phyloP scores from a whole-genome alignment of 345 rosid genomes.

The Brassica cretica region DNA sequence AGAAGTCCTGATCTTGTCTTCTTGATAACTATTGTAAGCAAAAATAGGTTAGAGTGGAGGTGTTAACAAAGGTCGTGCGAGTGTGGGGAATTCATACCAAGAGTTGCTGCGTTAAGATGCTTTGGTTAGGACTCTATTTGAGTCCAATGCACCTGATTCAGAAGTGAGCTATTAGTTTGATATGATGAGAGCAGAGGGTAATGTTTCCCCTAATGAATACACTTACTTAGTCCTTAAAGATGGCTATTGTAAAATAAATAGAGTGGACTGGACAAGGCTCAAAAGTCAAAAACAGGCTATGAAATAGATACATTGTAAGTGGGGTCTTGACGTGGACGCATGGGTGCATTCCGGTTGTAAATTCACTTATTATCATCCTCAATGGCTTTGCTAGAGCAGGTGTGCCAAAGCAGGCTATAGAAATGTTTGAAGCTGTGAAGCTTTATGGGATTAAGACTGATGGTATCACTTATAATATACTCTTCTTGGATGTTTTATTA shows the following conservation, averaged over 20 bases:
- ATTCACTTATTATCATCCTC: constrained; percentile 61
- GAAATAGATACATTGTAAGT: too few species aligned
- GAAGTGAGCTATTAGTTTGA: constrained; percentile 72
- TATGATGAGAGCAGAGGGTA: constrained; percentile 65
- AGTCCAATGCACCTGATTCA: constrained; percentile 62
- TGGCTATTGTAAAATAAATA: too few species aligned
- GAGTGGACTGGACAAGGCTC: too few species aligned
- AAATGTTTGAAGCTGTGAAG: constrained; percentile 64
- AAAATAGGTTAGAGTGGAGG: constrained; percentile 56
- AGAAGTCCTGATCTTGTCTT: constrained; percentile 68
- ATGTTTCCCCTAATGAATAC: constrained; percentile 71
- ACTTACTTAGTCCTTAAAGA: constrained; percentile 74
- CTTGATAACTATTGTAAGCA: constrained; percentile 52
- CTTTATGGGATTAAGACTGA: constrained; percentile 40
- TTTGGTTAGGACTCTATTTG: constrained; percentile 64
- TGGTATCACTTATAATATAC: neutral
- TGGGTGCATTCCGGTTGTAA: constrained; percentile 68
- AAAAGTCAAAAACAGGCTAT: too few species aligned
- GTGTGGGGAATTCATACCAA: constrained; percentile 38
- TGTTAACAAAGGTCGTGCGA: constrained; percentile 56
- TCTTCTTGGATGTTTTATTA: neutral
- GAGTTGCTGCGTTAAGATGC: constrained; percentile 67
- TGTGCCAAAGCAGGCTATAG: constrained; percentile 58
- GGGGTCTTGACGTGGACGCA: too few species aligned
- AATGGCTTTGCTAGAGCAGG: constrained; percentile 79